phyloP scores from a whole-genome alignment of 2,329 filamentous ascomycete genomes.

The Xylariaceae sp. region DNA sequence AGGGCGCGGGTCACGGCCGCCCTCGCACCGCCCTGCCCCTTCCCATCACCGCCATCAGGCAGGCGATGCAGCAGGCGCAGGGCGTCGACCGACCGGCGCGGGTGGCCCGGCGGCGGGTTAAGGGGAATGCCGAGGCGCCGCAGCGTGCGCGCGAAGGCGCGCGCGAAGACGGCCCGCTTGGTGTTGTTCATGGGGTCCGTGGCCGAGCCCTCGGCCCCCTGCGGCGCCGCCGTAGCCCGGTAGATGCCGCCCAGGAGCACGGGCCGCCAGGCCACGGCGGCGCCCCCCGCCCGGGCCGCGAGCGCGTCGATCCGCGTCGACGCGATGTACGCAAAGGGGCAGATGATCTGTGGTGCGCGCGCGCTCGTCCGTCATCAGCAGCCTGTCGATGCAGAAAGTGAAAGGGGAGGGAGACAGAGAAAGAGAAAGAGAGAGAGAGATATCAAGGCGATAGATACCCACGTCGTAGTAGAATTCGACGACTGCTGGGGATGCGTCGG shows the following conservation, averaged over 20 bases:
- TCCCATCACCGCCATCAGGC: conserved; percentile 1
- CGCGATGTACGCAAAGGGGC: conserved; percentile 7
- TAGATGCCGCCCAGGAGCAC: conserved; percentile 8
- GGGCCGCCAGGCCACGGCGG: conserved; percentile 3
- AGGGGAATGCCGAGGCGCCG: conserved; percentile 2
- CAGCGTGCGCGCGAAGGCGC: conserved; percentile 1
- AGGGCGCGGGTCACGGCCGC: conserved; percentile 1
- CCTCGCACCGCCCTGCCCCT: neutral
- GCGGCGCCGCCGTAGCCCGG: conserved; percentile 4
- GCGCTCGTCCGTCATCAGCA: neutral
- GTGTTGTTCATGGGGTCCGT: conserved; percentile 4
- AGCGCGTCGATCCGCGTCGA: conserved; percentile 4
- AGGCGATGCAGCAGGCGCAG: conserved; percentile 3
- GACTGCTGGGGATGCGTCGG: no score
- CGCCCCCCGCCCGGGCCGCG: conserved; percentile 1
- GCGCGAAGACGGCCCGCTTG: conserved; percentile 2
- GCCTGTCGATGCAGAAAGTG: neutral
- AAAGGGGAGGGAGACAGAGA: neutral
- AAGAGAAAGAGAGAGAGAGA: neutral
- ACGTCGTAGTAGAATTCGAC: conserved; percentile 7
- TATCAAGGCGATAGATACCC: no score
- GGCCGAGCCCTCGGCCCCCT: conserved; percentile 5
- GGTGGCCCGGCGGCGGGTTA: conserved; percentile 1
- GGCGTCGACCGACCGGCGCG: conserved; percentile 3
- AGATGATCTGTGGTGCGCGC: conserved; percentile 2